Percentiles rank a stretch among this genome's conserved stretches.
Conservation (phyloP, 2,329 filamentous ascomycete genomes). For the Epichloe sylvatica region DNA sequence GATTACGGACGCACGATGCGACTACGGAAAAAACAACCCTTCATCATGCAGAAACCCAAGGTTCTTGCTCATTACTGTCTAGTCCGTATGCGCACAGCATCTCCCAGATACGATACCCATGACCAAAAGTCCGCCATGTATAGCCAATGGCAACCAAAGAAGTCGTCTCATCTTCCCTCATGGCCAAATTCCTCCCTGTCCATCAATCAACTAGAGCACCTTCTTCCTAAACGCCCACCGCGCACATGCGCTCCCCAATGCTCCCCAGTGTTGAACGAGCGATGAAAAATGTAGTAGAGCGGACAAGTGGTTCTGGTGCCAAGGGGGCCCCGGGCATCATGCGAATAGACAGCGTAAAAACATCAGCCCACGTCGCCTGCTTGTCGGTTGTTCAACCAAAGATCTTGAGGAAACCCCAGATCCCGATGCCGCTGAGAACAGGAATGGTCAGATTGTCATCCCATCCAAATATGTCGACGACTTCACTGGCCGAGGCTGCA, state of each 20-base stretch:
- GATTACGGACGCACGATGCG: not conserved
- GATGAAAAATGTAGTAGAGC: not conserved
- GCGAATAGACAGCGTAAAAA: too few relatives aligned
- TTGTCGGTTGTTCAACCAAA: constrained; percentile 43
- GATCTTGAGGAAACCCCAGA: constrained; percentile 82
- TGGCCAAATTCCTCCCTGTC: too few relatives aligned
- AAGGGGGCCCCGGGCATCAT: too few relatives aligned
- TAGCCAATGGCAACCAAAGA: too few relatives aligned
- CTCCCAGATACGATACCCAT: too few relatives aligned
- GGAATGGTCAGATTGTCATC: constrained; percentile 98
- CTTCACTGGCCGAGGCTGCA: constrained; percentile 76
- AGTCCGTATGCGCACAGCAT: too few relatives aligned
- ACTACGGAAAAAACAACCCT: not conserved
- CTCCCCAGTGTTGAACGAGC: not conserved
- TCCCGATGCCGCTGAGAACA: constrained; percentile 70
- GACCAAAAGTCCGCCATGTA: too few relatives aligned
- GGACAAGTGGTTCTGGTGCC: not conserved
- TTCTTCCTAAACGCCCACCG: constrained; percentile 1
- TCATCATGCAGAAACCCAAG: not conserved
- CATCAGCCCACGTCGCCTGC: not conserved
- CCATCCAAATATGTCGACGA: constrained; percentile 82
- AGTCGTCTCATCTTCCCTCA: too few relatives aligned
- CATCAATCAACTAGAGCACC: not conserved
- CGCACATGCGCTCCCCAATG: not conserved
- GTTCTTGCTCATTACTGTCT: too few relatives aligned